Evolutionary conservation across 257 asterid genomes (phyloP).

Genomic region (Scutellaria galericulata): DNA sequence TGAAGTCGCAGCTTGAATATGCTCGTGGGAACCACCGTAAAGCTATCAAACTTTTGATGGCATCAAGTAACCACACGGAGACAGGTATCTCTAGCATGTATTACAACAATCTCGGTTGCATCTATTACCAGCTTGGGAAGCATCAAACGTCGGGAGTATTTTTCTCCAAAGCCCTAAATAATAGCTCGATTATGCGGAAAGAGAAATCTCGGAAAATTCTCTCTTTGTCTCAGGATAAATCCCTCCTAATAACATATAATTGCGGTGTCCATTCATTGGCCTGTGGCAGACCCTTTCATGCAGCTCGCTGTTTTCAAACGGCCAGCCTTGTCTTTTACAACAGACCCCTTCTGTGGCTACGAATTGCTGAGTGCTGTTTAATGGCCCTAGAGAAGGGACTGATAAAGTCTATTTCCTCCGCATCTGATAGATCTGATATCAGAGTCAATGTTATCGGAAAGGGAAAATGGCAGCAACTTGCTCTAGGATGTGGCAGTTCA

Average conservation of each 20-base stretch:
- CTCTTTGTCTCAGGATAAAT: slow-evolving; percentile 73
- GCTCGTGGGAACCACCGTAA: slow-evolving; percentile 81
- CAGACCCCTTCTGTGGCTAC: slow-evolving; percentile 79
- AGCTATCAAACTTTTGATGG: slow-evolving; percentile 80
- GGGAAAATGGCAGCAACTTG: slow-evolving; percentile 89
- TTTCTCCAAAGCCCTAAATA: slow-evolving; percentile 72
- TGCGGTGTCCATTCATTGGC: slow-evolving; percentile 76
- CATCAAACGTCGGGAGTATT: slow-evolving; percentile 63
- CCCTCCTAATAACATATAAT: slow-evolving; percentile 65
- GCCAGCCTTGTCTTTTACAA: slow-evolving; percentile 63
- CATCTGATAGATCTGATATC: slow-evolving; percentile 53
- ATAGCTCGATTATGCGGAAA: slow-evolving; percentile 58
- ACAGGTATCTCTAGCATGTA: slow-evolving; percentile 68
- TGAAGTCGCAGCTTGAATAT: slow-evolving; percentile 91
- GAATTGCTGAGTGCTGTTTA: slow-evolving; percentile 87
- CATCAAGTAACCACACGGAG: slow-evolving; percentile 62
- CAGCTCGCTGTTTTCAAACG: slow-evolving; percentile 68
- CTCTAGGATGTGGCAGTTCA: slow-evolving; percentile 47
- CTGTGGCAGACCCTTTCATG: slow-evolving; percentile 78
- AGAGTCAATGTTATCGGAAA: slow-evolving; percentile 71
- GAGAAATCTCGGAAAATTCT: slow-evolving; percentile 66
- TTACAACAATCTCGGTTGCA: slow-evolving; percentile 88
- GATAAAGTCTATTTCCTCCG: slow-evolving; percentile 48
- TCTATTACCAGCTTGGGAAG: slow-evolving; percentile 74
- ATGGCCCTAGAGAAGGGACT: slow-evolving; percentile 87